Evolutionary conservation across 768 basidiomycete species (phyloP), one percentile per base, ranked within the genome.

Genomic region (Russula sp.): DNA sequence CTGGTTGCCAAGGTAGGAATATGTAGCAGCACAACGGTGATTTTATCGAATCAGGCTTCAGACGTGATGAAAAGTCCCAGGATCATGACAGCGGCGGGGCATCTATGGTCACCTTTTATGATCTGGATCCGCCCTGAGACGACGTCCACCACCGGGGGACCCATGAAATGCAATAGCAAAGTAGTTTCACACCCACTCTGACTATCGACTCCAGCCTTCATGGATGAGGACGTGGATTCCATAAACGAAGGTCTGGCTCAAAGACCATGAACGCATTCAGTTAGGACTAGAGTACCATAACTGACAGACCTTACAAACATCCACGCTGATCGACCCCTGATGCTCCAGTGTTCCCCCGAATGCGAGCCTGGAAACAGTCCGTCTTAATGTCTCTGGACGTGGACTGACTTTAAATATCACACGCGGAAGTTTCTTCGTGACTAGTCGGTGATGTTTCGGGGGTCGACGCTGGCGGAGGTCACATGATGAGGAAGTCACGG

Each of bases 381-480:
- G 37, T n/a, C 22, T 27, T 56, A 44, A 55, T 20, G 59, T n/a
- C 51, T 60, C 66, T 4, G 67, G 61, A 20, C 53, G 54, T 16
- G 67, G 61, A 22, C 65, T 57, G 22, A 68, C 57, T 55, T 68
- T 68, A 55, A 68, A 44, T 31, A 68, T 63, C 22, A 68, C 65
- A 22, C 65, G 61, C 3, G 65, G 67, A 53, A 68, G 61, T 27
- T 63, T 68, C 51, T 68, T 68, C 27, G 42, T n/a, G 39, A 8
- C 20, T 11, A n/a, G 57, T 6, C 11, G 44, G 57, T 14, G 54
- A 10, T 3, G 8, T 47, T 27, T 59, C 53, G 39, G 65, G 39
- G 27, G 27, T 27, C 3, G 55, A 27, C 2, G 22, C 1, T 27
- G 22, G 22, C 22, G 22, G 22, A 27, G 22, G 22, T 27, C 22